Evolutionary conservation across 192 early-diverging fungal species (phyloP).

Genomic region (Coemansia sp.): DNA sequence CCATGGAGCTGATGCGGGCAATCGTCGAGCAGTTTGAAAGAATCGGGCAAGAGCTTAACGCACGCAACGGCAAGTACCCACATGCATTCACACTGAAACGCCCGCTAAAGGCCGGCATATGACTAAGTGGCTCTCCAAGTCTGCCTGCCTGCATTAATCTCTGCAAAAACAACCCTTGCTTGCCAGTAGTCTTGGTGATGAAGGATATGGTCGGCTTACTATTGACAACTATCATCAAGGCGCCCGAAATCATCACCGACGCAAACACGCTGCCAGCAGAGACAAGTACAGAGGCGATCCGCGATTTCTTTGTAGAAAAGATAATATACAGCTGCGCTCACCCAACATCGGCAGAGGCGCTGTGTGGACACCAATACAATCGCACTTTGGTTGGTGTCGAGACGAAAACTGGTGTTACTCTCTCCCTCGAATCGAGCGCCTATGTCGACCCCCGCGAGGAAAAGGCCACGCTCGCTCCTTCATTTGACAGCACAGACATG

Average conservation of each 20-base stretch:
- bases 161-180: not conserved
- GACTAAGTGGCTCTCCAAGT: not conserved
- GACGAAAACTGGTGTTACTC: conserved; percentile 6
- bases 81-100: not conserved
- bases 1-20: conserved; percentile 35
- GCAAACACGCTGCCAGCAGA: conserved; percentile 1
- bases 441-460: not conserved
- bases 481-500: not conserved
- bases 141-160: not conserved
- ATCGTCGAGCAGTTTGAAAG: conserved; percentile 45
- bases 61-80: conserved; percentile 9
- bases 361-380: conserved; percentile 23
- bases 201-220: conserved; percentile 22
- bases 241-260: conserved; percentile 31
- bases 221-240: conserved; percentile 14
- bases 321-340: conserved; percentile 26
- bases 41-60: not conserved
- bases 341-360: not conserved
- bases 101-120: not conserved
- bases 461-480: not conserved
- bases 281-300: conserved; percentile 7
- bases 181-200: conserved; percentile 21
- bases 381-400: conserved; percentile 3
- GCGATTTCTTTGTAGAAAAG: conserved; percentile 48
- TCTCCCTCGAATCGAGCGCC: conserved; percentile 4